A percentile compares a stretch with the other conserved stretches of the same genome.
Evolutionary conservation across 2,329 filamentous ascomycete genomes (phyloP).

Genomic region (Penicillium occitanis): DNA sequence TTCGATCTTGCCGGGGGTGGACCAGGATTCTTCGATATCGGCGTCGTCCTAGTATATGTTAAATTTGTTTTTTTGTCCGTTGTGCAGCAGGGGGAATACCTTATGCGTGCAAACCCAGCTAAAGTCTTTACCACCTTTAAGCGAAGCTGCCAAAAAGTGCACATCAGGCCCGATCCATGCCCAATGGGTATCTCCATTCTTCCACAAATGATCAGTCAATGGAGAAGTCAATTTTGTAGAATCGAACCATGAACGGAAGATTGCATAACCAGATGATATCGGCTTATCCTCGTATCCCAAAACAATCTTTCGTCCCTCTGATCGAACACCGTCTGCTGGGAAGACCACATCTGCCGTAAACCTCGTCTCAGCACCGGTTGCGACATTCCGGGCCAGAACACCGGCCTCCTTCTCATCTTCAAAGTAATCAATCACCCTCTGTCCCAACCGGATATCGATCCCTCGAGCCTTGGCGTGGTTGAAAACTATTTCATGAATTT

Average conservation of each 20-base stretch:
- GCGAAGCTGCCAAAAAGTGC: constrained; percentile 46
- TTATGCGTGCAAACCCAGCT: constrained; percentile 57
- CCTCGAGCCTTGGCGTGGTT: constrained; percentile 31
- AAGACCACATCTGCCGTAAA: constrained; percentile 53
- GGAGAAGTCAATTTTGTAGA: constrained; percentile 9
- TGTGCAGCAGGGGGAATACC: constrained; percentile 25
- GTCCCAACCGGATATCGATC: constrained; percentile 34
- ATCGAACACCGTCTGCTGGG: constrained; percentile 56
- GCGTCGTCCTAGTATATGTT: constrained; percentile 43
- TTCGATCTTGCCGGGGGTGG: constrained; percentile 49
- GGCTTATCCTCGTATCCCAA: constrained; percentile 33
- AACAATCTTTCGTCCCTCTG: constrained; percentile 52
- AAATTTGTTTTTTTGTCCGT: background rate
- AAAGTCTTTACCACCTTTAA: constrained; percentile 54
- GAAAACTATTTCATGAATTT: constrained; percentile 36
- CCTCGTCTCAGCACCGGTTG: constrained; percentile 23
- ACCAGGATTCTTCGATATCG: constrained; percentile 57
- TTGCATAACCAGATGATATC: constrained; percentile 28
- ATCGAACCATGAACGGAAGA: constrained; percentile 25
- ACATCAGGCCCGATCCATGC: constrained; percentile 54
- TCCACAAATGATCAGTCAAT: constrained; percentile 48
- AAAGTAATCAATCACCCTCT: constrained; percentile 31
- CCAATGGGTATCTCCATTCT: constrained; percentile 50
- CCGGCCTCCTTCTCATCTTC: constrained; percentile 29
- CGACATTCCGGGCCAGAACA: constrained; percentile 28